These are phyloP conservation scores for Penicillium parvum DNA, from an alignment of 495 filamentous ascomycete species.

Conservation along the genomic window DNA sequence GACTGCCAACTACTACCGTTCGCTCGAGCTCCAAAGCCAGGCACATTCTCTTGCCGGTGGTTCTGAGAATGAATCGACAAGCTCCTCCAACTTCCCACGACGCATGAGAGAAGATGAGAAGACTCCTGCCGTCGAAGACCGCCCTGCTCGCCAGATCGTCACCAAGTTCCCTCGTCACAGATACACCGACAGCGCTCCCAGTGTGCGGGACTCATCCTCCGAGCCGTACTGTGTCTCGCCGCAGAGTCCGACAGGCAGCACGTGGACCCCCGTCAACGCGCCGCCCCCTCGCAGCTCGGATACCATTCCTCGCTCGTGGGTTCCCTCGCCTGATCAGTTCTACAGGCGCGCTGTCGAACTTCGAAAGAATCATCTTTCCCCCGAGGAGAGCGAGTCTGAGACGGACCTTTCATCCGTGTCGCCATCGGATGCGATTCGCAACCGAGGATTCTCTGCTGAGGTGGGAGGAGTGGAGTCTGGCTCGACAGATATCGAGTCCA, in stretches of 20 bases:
- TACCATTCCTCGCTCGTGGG: not conserved
- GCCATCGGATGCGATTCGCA: not conserved
- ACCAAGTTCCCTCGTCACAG: slow-evolving; percentile 11
- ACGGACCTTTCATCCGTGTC: slow-evolving; percentile 1
- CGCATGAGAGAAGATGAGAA: not conserved
- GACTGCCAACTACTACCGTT: slow-evolving; percentile 47
- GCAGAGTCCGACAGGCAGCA: slow-evolving; percentile 18
- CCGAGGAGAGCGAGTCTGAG: slow-evolving; percentile 15
- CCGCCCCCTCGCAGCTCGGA: slow-evolving; percentile 24
- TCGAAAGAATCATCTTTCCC: too few species aligned
- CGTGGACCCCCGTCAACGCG: slow-evolving; percentile 34
- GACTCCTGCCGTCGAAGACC: slow-evolving; percentile 8
- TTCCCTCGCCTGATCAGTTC: slow-evolving; percentile 10
- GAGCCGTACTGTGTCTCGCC: slow-evolving; percentile 32
- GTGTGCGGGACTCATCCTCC: slow-evolving; percentile 23
- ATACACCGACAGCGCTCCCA: slow-evolving; percentile 21
- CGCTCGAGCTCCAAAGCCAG: slow-evolving; percentile 20
- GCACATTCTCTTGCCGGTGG: not conserved
- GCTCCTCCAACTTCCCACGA: not conserved
- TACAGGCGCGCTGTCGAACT: not conserved
- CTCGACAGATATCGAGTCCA: slow-evolving; percentile 2
- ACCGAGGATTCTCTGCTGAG: not conserved
- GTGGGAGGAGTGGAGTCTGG: not conserved
- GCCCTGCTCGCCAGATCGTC: not conserved
- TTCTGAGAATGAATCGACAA: not conserved